phyloP scores from a whole-genome alignment of 331 rosid species.

The Rosa hybrid region DNA sequence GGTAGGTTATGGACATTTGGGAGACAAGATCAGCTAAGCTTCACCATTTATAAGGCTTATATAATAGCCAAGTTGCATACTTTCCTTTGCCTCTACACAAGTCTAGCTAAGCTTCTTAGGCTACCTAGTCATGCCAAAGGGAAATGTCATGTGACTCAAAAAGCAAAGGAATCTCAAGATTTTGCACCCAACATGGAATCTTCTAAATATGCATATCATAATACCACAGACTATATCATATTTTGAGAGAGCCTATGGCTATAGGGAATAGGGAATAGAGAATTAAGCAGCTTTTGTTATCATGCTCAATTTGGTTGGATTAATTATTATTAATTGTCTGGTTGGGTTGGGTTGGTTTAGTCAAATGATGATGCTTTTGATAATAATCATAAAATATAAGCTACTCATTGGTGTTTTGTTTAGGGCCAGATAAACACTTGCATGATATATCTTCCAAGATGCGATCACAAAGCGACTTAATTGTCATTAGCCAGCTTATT shows the following conservation, averaged over 20 bases:
- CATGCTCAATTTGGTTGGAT: conserved; percentile 22
- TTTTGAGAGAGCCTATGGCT: background rate
- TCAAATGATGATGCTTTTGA: conserved; percentile 35
- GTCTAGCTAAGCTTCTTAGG: background rate
- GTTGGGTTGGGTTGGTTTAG: conserved; percentile 11
- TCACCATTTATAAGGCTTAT: conserved; percentile 12
- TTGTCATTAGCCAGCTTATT: background rate
- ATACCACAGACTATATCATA: background rate
- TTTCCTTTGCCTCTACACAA: too few relatives aligned
- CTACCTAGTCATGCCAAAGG: conserved; percentile 19
- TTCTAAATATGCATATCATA: conserved; percentile 16
- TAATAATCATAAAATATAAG: conserved; percentile 17
- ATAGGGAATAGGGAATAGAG: background rate
- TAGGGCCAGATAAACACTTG: conserved; percentile 25
- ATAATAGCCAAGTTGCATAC: conserved; percentile 8
- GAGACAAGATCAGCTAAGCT: conserved; percentile 32
- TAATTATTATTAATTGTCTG: background rate
- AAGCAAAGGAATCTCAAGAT: conserved; percentile 55
- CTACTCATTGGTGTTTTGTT: conserved; percentile 19
- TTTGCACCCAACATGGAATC: conserved; percentile 50
- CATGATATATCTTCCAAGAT: conserved; percentile 20
- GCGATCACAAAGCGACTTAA: background rate
- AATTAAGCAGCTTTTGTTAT: conserved; percentile 15
- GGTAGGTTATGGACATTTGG: background rate
- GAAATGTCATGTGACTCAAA: conserved; percentile 46